Percentiles rank a stretch among this genome's conserved stretches.
Evolutionary conservation across 179 eudicot genomes (phyloP).

Genomic region (Pouteria campechiana): DNA sequence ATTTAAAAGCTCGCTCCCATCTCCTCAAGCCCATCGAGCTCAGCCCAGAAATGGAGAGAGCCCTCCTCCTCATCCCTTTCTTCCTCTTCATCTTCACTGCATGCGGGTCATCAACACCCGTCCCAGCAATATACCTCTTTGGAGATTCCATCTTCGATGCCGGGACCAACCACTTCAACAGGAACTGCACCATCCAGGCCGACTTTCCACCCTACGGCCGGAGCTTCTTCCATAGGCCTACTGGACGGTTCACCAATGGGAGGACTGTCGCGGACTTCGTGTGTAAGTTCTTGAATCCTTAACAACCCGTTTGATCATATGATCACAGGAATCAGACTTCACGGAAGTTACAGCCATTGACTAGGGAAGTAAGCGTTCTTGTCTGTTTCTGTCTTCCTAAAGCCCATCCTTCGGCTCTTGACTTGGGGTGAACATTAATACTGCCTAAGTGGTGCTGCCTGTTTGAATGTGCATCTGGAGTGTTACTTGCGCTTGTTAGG

Average conservation of each 20-base stretch:
- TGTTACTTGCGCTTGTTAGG: too few species aligned
- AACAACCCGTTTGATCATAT: background rate
- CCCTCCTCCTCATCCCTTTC: constrained; percentile 8
- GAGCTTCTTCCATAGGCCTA: constrained; percentile 42
- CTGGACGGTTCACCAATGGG: constrained; percentile 82
- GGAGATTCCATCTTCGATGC: constrained; percentile 73
- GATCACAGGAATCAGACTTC: too few species aligned
- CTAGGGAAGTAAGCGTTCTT: too few species aligned
- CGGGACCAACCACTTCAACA: constrained; percentile 60
- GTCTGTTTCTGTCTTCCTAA: too few species aligned
- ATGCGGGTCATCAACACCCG: constrained; percentile 5
- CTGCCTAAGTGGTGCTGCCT: too few species aligned
- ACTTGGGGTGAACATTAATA: too few species aligned
- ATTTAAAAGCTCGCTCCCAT: background rate
- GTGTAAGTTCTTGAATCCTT: constrained; percentile 12
- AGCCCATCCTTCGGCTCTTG: too few species aligned
- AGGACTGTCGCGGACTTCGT: constrained; percentile 57
- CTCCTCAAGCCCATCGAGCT: background rate
- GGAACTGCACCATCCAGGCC: constrained; percentile 40
- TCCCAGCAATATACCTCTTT: constrained; percentile 46
- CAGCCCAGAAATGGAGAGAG: constrained; percentile 10
- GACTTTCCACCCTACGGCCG: constrained; percentile 83
- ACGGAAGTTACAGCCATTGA: too few species aligned
- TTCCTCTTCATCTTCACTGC: background rate
- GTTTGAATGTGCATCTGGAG: too few species aligned